Evolutionary conservation across 352 stramenopile genomes (phyloP).

Genomic region (Pythium graminicola): DNA sequence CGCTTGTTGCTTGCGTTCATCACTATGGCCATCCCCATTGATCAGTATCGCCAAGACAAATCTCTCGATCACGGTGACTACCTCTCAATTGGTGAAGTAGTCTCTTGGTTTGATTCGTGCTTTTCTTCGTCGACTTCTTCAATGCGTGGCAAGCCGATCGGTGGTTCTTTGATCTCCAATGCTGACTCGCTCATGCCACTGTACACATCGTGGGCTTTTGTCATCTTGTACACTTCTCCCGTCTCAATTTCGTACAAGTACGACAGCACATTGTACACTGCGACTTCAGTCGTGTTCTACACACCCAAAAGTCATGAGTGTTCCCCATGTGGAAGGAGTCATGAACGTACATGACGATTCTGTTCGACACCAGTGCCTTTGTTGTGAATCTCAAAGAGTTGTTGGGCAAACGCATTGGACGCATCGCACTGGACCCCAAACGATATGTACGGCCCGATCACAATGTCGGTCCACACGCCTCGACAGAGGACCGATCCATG

Average conservation of each 20-base stretch:
- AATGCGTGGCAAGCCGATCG: conserved; percentile 20
- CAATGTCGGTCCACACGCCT: conserved; percentile 90
- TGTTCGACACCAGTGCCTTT: conserved; percentile 91
- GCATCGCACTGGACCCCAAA: conserved; percentile 85
- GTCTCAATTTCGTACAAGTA: conserved; percentile 90
- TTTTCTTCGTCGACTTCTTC: conserved; percentile 24
- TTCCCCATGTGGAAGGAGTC: not conserved
- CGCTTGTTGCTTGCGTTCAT: conserved; percentile 23
- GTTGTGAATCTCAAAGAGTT: conserved; percentile 92
- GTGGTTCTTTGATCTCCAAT: conserved; percentile 13
- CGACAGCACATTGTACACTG: conserved; percentile 90
- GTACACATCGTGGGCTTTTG: conserved; percentile 83
- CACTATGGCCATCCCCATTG: conserved; percentile 11
- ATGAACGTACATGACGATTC: conserved; percentile 77
- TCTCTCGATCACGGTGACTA: not conserved
- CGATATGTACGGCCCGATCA: conserved; percentile 86
- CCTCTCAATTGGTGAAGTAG: not conserved
- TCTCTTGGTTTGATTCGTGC: conserved; percentile 18
- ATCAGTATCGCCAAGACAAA: not conserved
- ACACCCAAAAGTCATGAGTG: not conserved
- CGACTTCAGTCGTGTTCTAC: conserved; percentile 88
- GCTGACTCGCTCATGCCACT: conserved; percentile 71
- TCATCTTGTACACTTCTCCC: conserved; percentile 81
- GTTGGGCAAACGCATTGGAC: conserved; percentile 63
- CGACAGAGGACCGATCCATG: conserved; percentile 73